Conservation (phyloP, 768 basidiomycete genomes). For the Lyophyllum atratum region DNA sequence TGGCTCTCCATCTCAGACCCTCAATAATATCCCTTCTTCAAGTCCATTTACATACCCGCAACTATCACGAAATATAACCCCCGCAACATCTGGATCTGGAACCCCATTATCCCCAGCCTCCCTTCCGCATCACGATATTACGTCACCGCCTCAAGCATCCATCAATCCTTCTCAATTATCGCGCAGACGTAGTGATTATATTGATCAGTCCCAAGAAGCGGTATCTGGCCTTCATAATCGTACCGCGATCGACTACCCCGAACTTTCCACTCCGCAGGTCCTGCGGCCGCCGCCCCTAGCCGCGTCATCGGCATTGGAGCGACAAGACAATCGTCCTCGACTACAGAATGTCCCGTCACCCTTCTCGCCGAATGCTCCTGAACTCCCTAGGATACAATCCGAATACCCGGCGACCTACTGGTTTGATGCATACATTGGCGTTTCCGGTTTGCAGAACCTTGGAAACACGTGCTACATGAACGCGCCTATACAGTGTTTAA, state of each 20-base stretch:
- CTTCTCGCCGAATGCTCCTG: slow-evolving; percentile 37
- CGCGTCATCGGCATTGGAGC: slow-evolving; percentile 66
- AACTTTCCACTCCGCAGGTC: slow-evolving; percentile 59
- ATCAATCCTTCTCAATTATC: slow-evolving; percentile 74
- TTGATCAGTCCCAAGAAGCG: slow-evolving; percentile 76
- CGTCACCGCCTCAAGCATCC: slow-evolving; percentile 83
- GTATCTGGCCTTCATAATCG: slow-evolving; percentile 48
- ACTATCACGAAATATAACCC: slow-evolving; percentile 40
- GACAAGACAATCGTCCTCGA: slow-evolving; percentile 75
- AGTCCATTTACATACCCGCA: slow-evolving; percentile 45
- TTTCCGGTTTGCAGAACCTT: slow-evolving; percentile 89
- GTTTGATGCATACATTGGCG: slow-evolving; percentile 77
- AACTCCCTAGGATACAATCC: slow-evolving; percentile 67
- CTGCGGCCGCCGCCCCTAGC: slow-evolving; percentile 81
- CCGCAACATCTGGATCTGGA: slow-evolving; percentile 32
- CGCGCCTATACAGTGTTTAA: slow-evolving; percentile 94
- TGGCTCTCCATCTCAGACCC: slow-evolving; percentile 35
- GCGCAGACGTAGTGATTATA: slow-evolving; percentile 75
- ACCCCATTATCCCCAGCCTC: slow-evolving; percentile 34
- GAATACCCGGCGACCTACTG: slow-evolving; percentile 86
- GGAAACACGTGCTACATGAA: slow-evolving; percentile 99
- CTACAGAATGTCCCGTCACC: slow-evolving; percentile 38
- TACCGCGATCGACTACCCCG: slow-evolving; percentile 79
- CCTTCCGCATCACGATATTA: slow-evolving; percentile 40
- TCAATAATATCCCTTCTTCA: slow-evolving; percentile 28